Evolutionary conservation across 2,329 filamentous ascomycete species (phyloP).

Genomic region (Seiridium cupressi): DNA sequence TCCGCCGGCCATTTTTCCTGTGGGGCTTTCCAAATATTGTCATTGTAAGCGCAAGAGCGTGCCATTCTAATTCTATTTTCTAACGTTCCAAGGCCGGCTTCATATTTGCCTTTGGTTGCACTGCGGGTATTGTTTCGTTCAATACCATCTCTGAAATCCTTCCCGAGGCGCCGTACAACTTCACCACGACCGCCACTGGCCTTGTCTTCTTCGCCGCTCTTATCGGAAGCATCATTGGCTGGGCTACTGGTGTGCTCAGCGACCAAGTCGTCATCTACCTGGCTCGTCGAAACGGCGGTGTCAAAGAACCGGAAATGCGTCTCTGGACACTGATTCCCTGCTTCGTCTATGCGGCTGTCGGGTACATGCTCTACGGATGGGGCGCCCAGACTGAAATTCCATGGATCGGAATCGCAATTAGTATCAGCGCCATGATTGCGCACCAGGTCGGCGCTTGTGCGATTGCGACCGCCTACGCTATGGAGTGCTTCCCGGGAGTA

Average conservation of each 20-base stretch:
- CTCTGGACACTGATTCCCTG: conserved; percentile 31
- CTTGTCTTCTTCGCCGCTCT: conserved; percentile 31
- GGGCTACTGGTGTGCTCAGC: conserved; percentile 30
- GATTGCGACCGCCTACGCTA: background rate
- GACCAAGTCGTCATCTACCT: conserved; percentile 30
- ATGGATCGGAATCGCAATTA: background rate
- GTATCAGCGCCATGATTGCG: background rate
- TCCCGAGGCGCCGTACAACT: conserved; percentile 13
- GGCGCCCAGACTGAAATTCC: background rate
- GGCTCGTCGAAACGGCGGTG: conserved; percentile 29
- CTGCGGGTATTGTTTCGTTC: conserved; percentile 1
- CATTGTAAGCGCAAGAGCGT: background rate
- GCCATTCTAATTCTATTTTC: background rate
- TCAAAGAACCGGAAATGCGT: conserved; percentile 35
- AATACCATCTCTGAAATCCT: conserved; percentile 6
- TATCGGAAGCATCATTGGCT: conserved; percentile 30
- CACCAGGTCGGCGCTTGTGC: conserved; percentile 1
- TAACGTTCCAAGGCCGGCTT: background rate
- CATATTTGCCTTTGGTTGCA: conserved; percentile 1
- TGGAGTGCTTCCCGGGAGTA: conserved; percentile 3
- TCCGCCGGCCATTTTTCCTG: conserved; percentile 1
- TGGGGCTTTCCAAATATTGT: conserved; percentile 1
- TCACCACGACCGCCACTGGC: conserved; percentile 11
- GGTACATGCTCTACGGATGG: conserved; percentile 4
- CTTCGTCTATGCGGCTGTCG: background rate